A percentile compares a stretch with the other conserved stretches of the same genome.
Conservation (phyloP, 1,284 basidiomycete species). For the Dichomitus squalens region DNA sequence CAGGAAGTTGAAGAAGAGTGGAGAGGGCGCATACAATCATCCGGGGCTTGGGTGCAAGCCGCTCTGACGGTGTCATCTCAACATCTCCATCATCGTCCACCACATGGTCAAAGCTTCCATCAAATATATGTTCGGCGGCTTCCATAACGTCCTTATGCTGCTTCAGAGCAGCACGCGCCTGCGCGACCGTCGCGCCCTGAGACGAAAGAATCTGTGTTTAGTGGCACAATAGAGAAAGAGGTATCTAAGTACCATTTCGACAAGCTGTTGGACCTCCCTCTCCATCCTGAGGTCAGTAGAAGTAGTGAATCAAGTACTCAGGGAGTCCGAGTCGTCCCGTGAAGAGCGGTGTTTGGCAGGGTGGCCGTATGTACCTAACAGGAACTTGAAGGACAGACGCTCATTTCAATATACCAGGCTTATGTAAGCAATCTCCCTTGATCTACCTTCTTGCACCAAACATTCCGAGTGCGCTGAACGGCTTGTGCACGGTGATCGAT, state of each 20-base stretch:
- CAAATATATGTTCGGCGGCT: slow-evolving; percentile 84
- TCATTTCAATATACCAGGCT: background rate
- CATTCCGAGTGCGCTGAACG: too few relatives aligned
- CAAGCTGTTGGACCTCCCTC: slow-evolving; percentile 38
- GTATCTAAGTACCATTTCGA: slow-evolving; percentile 38
- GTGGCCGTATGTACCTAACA: background rate
- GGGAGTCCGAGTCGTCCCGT: background rate
- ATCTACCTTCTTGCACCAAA: too few relatives aligned
- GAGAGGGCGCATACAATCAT: slow-evolving; percentile 29
- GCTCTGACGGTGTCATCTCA: slow-evolving; percentile 28
- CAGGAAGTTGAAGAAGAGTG: background rate
- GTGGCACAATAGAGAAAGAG: background rate
- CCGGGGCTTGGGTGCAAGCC: slow-evolving; percentile 26
- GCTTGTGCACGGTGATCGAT: too few relatives aligned
- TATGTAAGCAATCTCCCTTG: background rate
- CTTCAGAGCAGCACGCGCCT: slow-evolving; percentile 78
- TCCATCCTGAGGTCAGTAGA: slow-evolving; percentile 31
- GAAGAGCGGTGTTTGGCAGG: background rate
- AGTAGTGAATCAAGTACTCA: background rate
- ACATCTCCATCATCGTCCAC: slow-evolving; percentile 51
- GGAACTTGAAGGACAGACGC: background rate
- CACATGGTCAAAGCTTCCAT: slow-evolving; percentile 78
- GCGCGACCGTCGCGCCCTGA: slow-evolving; percentile 76
- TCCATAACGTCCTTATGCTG: slow-evolving; percentile 85
- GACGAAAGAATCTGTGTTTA: background rate